Evolutionary conservation across 495 filamentous ascomycete genomes (phyloP), one percentile per base, ranked within the genome.

Genomic region (Aspergillus biplanus): DNA sequence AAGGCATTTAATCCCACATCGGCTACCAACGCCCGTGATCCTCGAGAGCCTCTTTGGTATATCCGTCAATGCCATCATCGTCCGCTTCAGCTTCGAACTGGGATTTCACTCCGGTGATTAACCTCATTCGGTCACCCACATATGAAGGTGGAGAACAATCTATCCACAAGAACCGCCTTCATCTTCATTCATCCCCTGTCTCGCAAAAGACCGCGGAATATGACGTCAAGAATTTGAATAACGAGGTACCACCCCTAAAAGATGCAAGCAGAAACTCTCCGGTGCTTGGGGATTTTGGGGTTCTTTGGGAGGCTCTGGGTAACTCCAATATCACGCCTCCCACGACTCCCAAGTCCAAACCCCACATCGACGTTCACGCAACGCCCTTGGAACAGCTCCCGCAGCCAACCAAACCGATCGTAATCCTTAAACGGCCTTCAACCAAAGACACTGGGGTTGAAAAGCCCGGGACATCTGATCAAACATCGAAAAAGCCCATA

Each of bases 21-120:
- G 4, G n/a, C n/a, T 44, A 3, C 11, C 39, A 15, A 44, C 11
- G 39, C 11, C 8, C 0, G 39, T 44, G 39, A 12, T 44, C 11
- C n/a, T 44, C n/a, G 39, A 44, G 8, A 44, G 4, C 39, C 8
- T 44, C n/a, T 15, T 44, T 44, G 8, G n/a, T 44, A 50, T 39
- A 32, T 48, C 52, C 58, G 60, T 69, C 66, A 69, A 72, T 72
- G 65, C 62, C 62, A 60, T 65, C 71, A 64, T 70, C 72, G 67
- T 46, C 54, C 56, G 33, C 59, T 35, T 58, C 63, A 21, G 55
- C 68, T 59, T 75, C 75, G 48, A 71, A 65, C 52, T 84, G 82
- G 82, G 80, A 82, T 65, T 81, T 84, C 63, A 69, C 78, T 60
- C 71, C 76, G 65, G 82, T 79, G 69, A 76, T 78, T 64, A 77